These are phyloP conservation scores for Tuber umbilicatum DNA, from an alignment of 495 filamentous ascomycete species.

Conservation along the genomic window DNA sequence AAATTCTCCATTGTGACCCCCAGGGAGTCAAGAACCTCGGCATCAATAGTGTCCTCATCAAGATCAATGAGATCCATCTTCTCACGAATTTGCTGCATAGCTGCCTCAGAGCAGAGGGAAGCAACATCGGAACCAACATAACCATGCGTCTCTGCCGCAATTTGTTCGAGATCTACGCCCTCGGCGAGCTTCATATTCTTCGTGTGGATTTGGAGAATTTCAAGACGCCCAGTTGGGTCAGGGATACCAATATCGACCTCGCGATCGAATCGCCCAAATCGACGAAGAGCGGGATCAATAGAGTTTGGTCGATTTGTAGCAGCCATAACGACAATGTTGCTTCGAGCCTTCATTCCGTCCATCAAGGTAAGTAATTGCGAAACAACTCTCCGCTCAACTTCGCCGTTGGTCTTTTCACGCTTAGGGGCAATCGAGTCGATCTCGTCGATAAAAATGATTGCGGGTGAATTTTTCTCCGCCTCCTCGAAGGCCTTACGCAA, in stretches of 20 bases:
- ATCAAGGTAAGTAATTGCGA: conserved; percentile 96
- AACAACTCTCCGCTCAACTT: conserved; percentile 96
- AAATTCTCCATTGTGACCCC: conserved; percentile 99
- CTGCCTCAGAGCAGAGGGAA: conserved; percentile 97
- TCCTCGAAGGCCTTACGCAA: conserved; percentile 96
- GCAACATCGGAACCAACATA: conserved; percentile 98
- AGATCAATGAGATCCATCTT: conserved; percentile 99
- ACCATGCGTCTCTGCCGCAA: conserved; percentile 96
- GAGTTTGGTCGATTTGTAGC: conserved; percentile 97
- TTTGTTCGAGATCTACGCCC: conserved; percentile 93
- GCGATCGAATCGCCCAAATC: conserved; percentile 96
- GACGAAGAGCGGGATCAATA: conserved; percentile 92
- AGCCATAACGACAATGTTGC: conserved; percentile 97
- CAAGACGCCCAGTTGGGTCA: conserved; percentile 95
- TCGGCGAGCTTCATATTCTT: conserved; percentile 99
- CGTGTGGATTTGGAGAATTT: conserved; percentile 97
- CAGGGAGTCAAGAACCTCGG: conserved; percentile 93
- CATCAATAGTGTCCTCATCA: conserved; percentile 97
- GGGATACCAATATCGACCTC: conserved; percentile 98
- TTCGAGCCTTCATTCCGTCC: conserved; percentile 99
- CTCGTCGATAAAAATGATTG: conserved; percentile 99
- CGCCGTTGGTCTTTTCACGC: conserved; percentile 99
- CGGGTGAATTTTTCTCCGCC: conserved; percentile 98
- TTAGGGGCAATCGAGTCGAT: conserved; percentile 98
- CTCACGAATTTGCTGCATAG: conserved; percentile 99